A percentile compares a stretch with the other conserved stretches of the same genome.
phyloP scores from a whole-genome alignment of 345 rosid genomes.

The Boechera stricta region DNA sequence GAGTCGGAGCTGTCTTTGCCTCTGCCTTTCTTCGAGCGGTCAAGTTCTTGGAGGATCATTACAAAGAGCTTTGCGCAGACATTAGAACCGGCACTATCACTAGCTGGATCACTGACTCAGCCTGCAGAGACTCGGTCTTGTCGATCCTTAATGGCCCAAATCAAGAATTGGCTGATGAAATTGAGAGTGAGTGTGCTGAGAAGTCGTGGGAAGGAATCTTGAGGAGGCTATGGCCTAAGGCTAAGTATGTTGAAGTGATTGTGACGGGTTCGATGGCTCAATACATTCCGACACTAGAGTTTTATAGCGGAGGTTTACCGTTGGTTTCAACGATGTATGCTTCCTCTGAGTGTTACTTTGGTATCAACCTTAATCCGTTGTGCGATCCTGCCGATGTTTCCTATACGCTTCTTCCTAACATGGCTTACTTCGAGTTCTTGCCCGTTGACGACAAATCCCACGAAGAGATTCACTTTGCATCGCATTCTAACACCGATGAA shows the following conservation, averaged over 20 bases:
- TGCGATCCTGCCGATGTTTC: conserved; percentile 83
- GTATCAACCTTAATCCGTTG: conserved; percentile 79
- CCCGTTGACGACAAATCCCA: conserved; percentile 60
- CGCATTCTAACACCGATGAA: conserved; percentile 53
- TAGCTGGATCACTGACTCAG: conserved; percentile 75
- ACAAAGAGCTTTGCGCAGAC: conserved; percentile 73
- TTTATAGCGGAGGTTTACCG: conserved; percentile 84
- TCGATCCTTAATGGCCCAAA: conserved; percentile 53
- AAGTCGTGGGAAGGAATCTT: conserved; percentile 90
- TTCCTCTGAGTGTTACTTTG: conserved; percentile 92
- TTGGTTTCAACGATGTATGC: conserved; percentile 92
- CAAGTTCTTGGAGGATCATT: conserved; percentile 81
- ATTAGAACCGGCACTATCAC: conserved; percentile 71
- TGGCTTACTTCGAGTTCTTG: conserved; percentile 95
- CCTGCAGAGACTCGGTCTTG: conserved; percentile 62
- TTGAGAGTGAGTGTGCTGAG: conserved; percentile 57
- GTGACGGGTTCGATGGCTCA: conserved; percentile 98
- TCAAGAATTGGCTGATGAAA: conserved; percentile 57
- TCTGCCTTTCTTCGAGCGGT: conserved; percentile 89
- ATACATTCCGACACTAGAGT: conserved; percentile 82
- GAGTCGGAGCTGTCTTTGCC: conserved; percentile 92
- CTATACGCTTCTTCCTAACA: conserved; percentile 85
- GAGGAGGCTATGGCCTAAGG: conserved; percentile 78
- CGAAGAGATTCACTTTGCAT: conserved; percentile 41
- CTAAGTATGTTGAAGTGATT: conserved; percentile 89